Conservation (phyloP, 148 eudicot species). For the Pouteria glomerata region DNA sequence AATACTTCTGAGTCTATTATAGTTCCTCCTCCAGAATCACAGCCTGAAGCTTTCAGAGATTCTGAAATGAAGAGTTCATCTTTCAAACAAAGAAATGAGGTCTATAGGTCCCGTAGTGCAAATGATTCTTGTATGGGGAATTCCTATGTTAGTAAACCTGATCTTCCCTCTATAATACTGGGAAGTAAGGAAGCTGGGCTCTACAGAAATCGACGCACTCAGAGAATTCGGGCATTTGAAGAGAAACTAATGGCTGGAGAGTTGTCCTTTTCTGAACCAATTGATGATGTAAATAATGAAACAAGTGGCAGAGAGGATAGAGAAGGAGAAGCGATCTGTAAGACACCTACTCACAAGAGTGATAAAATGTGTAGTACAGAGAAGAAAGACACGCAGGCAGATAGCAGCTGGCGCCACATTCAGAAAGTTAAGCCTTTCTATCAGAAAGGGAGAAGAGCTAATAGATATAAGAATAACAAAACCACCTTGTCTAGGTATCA, state of each 20-base stretch:
- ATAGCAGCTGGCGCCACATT: conserved; percentile 4
- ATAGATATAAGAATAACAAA: conserved; percentile 24
- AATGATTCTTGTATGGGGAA: conserved; percentile 11
- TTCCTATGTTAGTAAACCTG: conserved; percentile 25
- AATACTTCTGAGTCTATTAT: conserved; percentile 8
- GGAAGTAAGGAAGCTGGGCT: conserved; percentile 55
- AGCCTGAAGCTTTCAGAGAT: conserved; percentile 11
- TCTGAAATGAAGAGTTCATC: conserved; percentile 9
- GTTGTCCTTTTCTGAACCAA: conserved; percentile 26
- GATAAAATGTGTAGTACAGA: conserved; percentile 12
- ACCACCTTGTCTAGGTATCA: conserved; percentile 12
- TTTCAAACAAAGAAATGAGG: conserved; percentile 14
- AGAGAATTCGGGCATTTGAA: conserved; percentile 73
- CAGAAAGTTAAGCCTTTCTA: conserved; percentile 9
- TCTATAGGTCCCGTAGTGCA: conserved; percentile 14
- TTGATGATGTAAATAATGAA: conserved; percentile 24
- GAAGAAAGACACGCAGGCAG: conserved; percentile 18
- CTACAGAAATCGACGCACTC: conserved; percentile 69
- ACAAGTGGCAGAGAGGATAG: conserved; percentile 19
- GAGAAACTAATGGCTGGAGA: conserved; percentile 42
- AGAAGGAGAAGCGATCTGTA: conserved; percentile 21
- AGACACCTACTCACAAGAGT: conserved; percentile 10
- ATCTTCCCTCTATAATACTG: conserved; percentile 54
- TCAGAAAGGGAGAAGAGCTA: neutral
- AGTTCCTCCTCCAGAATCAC: conserved; percentile 16